Conservation (phyloP, 345 rosid genomes). For the Corymbia maculata region DNA sequence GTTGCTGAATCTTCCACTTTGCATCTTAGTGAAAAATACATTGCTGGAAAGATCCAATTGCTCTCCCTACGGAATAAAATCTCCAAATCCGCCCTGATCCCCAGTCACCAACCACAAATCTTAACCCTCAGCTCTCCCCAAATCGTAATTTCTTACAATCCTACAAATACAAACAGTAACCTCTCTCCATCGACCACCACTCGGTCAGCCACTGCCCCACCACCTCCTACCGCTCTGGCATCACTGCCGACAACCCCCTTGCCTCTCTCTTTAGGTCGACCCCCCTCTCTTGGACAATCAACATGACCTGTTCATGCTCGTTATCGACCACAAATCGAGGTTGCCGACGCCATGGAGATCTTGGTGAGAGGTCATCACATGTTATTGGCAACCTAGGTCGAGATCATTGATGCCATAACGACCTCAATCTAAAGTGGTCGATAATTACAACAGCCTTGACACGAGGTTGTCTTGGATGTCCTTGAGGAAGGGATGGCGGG, state of each 20-base stretch:
- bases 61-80: background rate
- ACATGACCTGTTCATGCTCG: background rate
- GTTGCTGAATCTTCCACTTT: background rate
- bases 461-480: background rate
- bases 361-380: background rate
- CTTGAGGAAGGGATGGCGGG: background rate
- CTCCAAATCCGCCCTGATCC: background rate
- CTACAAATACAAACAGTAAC: background rate
- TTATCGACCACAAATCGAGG: background rate
- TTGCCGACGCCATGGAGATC: background rate
- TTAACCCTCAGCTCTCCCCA: background rate
- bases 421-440: background rate
- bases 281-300: background rate
- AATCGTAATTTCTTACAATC: background rate
- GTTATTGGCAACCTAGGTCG: background rate
- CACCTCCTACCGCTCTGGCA: background rate
- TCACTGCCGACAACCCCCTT: background rate
- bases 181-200: background rate
- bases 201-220: background rate
- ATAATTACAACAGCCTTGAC: background rate
- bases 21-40: background rate
- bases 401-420: background rate
- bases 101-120: background rate
- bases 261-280: background rate
- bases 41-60: background rate